Percentiles rank a stretch among this genome's conserved stretches.
These are phyloP conservation scores for Mucor ambiguus DNA, from an alignment of 371 early-diverging fungal genomes.

Conservation along the genomic window DNA sequence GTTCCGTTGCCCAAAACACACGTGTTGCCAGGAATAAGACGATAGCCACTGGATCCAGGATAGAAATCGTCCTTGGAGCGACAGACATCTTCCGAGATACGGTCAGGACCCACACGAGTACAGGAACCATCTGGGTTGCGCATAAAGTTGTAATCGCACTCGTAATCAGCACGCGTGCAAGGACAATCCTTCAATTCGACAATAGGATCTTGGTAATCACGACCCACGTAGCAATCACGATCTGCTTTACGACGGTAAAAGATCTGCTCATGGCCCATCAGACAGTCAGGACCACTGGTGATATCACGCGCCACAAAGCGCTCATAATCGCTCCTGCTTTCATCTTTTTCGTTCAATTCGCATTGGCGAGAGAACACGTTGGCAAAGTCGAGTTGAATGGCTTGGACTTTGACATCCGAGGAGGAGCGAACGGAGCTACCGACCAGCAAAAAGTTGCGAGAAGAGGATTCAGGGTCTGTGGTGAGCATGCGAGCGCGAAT, in stretches of 20 bases:
- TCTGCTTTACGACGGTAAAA: constrained; percentile 78
- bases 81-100: constrained; percentile 59
- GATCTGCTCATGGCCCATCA: constrained; percentile 83
- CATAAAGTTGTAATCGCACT: constrained; percentile 89
- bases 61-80: constrained; percentile 64
- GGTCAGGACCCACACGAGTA: constrained; percentile 54
- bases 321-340: constrained; percentile 75
- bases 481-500: constrained; percentile 63
- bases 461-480: constrained; percentile 68
- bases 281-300: constrained; percentile 71
- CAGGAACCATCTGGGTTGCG: constrained; percentile 60
- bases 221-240: constrained; percentile 81
- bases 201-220: constrained; percentile 59
- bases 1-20: constrained; percentile 60
- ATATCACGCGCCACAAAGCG: constrained; percentile 70
- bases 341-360: constrained; percentile 50
- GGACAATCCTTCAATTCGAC: constrained; percentile 65
- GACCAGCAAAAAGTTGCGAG: constrained; percentile 60
- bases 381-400: constrained; percentile 75
- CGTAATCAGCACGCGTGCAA: constrained; percentile 86
- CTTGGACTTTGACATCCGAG: constrained; percentile 40
- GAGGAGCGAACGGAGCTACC: constrained; percentile 33
- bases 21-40: constrained; percentile 81
- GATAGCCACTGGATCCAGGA: constrained; percentile 84
- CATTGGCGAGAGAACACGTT: constrained; percentile 69